A percentile compares a stretch with the other conserved stretches of the same genome.
Evolutionary conservation across 169 alveolate genomes (phyloP).

Genomic region (Toxoplasma gondii): DNA sequence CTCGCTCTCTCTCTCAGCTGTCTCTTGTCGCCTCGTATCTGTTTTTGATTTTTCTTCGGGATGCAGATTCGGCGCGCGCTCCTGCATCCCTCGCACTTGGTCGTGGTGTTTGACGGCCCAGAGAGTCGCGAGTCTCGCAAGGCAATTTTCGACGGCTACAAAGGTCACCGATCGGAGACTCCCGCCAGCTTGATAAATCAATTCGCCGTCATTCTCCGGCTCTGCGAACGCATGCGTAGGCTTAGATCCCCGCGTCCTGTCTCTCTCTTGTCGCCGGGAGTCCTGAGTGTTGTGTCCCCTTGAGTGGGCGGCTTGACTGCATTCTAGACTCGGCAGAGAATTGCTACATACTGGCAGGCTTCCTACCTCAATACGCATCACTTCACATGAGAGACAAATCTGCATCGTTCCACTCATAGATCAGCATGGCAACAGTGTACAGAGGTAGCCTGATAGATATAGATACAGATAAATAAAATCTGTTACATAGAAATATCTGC

Average conservation of each 20-base stretch:
- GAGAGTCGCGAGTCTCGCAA: constrained; percentile 9
- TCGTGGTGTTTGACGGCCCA: constrained; percentile 20
- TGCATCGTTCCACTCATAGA: no score
- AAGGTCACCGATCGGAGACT: constrained; percentile 16
- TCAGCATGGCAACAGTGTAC: no score
- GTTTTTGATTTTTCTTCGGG: not conserved
- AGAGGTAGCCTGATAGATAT: no score
- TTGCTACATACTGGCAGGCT: no score
- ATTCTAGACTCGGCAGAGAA: no score
- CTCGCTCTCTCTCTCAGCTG: not conserved
- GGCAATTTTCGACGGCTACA: constrained; percentile 42
- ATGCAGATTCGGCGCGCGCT: constrained; percentile 8
- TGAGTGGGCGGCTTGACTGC: no score
- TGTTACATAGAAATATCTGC: no score
- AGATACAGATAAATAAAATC: no score
- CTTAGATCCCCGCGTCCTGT: not conserved
- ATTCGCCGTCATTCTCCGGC: not conserved
- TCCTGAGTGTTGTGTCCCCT: not conserved
- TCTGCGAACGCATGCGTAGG: not conserved
- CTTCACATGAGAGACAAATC: no score
- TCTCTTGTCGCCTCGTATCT: not conserved
- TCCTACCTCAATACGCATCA: no score
- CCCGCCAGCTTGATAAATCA: not conserved
- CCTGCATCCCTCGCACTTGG: constrained; percentile 24
- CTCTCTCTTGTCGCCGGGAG: not conserved